Base-by-base conservation (phyloP, 352 stramenopile species). In the Globisporangium uncinulatum region DNA sequence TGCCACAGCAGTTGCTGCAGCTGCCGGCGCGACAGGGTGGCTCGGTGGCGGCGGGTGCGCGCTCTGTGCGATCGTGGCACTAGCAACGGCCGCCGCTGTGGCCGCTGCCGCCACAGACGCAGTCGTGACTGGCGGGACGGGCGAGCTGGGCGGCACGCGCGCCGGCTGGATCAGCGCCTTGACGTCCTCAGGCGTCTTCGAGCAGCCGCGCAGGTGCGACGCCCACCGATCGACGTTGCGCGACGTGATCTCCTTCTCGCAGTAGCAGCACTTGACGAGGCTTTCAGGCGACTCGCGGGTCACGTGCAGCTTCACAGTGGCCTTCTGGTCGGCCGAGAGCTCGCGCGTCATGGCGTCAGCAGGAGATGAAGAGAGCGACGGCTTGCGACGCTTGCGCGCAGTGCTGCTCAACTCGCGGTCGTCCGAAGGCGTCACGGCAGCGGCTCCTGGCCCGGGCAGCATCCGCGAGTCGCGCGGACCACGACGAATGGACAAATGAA, bases 191-290 rank as follows among this genome's bases (percentile, higher is more conserved):
- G 80, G 80, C 11, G 83, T 87, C 65, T 90, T 89, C 52, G 74
- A 49, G 60, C 83, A 93, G 15, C 80, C 79, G 21, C 83, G 83
- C 57, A 93, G 53, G 54, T 93, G 83, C 34, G 83, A 93, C 13
- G 78, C 83, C 83, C 83, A 93, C 17, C 83, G 83, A 53, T 93
- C 83, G 1, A 93, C 74, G 59, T 93, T 93, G 59, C 85, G 86
- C 43, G 76, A 87, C 49, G 83, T 71, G 62, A 93, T 93, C 62
- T 93, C 83, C 62, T 93, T 93, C 46, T 87, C 77, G 63, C 83
- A 93, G 67, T 87, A 89, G 65, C 67, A 77, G 66, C 83, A 93
- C 68, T 88, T 93, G 63, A 89, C 71, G 34, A 71, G 43, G 19
- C 76, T 80, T 10, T 90, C 83, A 31, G 72, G 66, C 19, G 63